phyloP scores from a whole-genome alignment of 169 alveolate species.

The Cryptosporidium meleagridis region DNA sequence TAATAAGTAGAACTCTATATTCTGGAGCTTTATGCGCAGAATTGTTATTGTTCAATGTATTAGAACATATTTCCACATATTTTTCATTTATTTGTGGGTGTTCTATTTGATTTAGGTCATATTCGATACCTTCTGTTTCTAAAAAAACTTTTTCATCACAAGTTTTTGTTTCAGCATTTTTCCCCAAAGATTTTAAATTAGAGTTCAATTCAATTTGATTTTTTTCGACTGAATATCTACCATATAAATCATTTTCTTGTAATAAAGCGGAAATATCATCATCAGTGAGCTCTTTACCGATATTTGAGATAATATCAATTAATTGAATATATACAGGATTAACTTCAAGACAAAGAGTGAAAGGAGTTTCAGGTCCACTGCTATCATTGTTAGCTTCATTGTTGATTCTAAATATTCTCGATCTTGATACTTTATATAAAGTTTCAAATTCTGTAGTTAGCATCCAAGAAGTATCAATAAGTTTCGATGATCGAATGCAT shows the following conservation, averaged over 20 bases:
- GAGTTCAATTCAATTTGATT: background rate
- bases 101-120: background rate
- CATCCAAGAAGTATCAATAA: constrained; percentile 55
- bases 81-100: background rate
- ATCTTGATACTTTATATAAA: constrained; percentile 59
- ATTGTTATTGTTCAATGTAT: background rate
- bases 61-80: background rate
- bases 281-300: constrained; percentile 32
- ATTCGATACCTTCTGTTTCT: background rate
- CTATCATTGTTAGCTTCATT: background rate
- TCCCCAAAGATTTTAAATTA: background rate
- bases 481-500: constrained; percentile 7
- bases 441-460: constrained; percentile 63
- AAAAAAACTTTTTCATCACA: background rate
- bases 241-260: background rate
- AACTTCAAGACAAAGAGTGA: constrained; percentile 52
- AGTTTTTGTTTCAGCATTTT: background rate
- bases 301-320: constrained; percentile 20
- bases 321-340: constrained; percentile 54
- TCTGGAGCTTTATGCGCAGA: constrained; percentile 5
- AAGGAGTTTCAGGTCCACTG: background rate
- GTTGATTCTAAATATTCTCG: constrained; percentile 13
- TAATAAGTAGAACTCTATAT: constrained; percentile 32
- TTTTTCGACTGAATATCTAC: background rate
- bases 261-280: constrained; percentile 6